Base-by-base conservation (phyloP, 306 rosid genomes). In the Acacia confusa region DNA sequence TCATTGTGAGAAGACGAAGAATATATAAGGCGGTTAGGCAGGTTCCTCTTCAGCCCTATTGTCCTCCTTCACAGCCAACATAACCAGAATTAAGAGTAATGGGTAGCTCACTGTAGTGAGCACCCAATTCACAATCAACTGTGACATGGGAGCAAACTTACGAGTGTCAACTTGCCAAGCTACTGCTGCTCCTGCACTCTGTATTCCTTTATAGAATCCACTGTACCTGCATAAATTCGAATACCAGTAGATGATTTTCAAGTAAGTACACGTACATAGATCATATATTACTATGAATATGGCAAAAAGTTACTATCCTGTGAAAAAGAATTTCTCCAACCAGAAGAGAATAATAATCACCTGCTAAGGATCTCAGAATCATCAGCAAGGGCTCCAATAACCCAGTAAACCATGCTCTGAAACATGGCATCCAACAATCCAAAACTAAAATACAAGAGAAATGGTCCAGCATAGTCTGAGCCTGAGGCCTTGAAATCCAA, bases 341-440 rank as follows among this genome's bases (percentile, higher is more conserved):
- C 64, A 57, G 13, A 53, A 24, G 32, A 38, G 48, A 60, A n/a
- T 2, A 14, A 28, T 76, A 13, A 4, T 50, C 87, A 95, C 99
- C 99, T 93, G 97, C 99, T 91, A 50, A 95, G 92, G 80, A 88
- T 86, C 79, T 95, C 96, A 32, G 97, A 95, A 75, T 93, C 96
- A 79, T 91, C 79, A 1, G 98, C 99, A 61, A 95, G 78, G 34
- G 97, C 83, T 38, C 99, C 99, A 84, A 95, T 93, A 13, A 94
- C 84, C 99, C 99, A 95, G 30, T 92, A 95, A 11, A 93, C 91
- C 90, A 83, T 78, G 70, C 91, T 95, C 70, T 93, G 98, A 55
- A 88, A 95, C 97, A 95, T 95, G 40, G 99, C 91, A 89, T 95
- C 99, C 55, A 93, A 80, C 92, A 95, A 79, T 1, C 99, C 99